These are phyloP conservation scores for Boletus rufocinnamomeus DNA, from an alignment of 768 basidiomycete species.

Conservation along the genomic window DNA sequence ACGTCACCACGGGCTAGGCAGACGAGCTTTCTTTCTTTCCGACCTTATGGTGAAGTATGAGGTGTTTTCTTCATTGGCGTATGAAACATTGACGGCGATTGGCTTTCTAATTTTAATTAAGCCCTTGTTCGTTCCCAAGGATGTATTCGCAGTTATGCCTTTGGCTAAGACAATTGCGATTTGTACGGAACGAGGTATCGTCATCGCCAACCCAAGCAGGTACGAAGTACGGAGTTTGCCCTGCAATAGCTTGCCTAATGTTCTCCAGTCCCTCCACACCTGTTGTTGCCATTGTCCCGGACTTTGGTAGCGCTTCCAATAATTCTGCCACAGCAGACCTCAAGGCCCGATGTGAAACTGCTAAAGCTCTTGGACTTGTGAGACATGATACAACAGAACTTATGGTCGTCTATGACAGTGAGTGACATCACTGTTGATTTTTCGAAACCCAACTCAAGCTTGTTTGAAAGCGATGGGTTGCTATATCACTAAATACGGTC, in stretches of 20 bases:
- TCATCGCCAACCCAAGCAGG: slow-evolving; percentile 70
- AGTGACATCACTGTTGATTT: slow-evolving; percentile 23
- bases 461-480: slow-evolving; percentile 64
- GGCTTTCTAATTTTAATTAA: slow-evolving; percentile 28
- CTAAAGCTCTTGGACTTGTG: slow-evolving; percentile 69
- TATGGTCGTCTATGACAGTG: slow-evolving; percentile 75
- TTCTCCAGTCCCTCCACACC: slow-evolving; percentile 43
- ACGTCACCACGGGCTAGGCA: slow-evolving; percentile 39
- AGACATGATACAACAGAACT: slow-evolving; percentile 56
- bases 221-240: slow-evolving; percentile 35
- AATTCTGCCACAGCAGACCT: slow-evolving; percentile 49
- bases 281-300: slow-evolving; percentile 55
- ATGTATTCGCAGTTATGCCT: slow-evolving; percentile 60
- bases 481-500: slow-evolving; percentile 71
- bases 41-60: slow-evolving; percentile 66
- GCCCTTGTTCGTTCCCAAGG: slow-evolving; percentile 72
- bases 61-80: slow-evolving; percentile 1
- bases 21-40: slow-evolving; percentile 46
- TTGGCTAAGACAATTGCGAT: slow-evolving; percentile 66
- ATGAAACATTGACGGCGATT: slow-evolving; percentile 1
- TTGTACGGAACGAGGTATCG: slow-evolving; percentile 62
- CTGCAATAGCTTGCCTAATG: background rate
- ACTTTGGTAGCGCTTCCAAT: slow-evolving; percentile 46
- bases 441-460: slow-evolving; percentile 3
- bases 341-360: slow-evolving; percentile 56